Evolutionary conservation across 2,329 filamentous ascomycete species (phyloP).

Genomic region (Aureobasidium sp.): DNA sequence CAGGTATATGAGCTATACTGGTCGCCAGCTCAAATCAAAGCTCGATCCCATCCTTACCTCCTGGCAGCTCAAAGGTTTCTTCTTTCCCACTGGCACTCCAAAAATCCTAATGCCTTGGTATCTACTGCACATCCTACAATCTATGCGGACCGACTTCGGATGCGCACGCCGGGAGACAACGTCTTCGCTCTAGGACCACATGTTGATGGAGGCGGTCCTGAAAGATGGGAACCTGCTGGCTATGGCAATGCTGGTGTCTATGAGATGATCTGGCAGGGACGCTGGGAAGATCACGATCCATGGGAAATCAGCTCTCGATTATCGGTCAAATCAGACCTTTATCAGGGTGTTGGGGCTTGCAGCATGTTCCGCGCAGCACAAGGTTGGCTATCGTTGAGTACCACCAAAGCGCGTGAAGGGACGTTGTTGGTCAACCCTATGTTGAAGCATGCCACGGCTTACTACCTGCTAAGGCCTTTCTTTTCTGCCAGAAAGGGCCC

Average conservation of each 20-base stretch:
- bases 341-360: constrained; percentile 74
- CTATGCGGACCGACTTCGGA: constrained; percentile 44
- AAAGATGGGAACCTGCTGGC: constrained; percentile 51
- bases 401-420: constrained; percentile 64
- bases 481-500: constrained; percentile 53
- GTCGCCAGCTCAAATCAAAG: constrained; percentile 41
- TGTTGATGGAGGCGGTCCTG: constrained; percentile 42
- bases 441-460: constrained; percentile 66
- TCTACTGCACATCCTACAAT: constrained; percentile 39
- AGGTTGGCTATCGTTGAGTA: constrained; percentile 77
- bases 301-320: constrained; percentile 70
- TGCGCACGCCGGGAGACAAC: constrained; percentile 49
- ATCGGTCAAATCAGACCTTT: constrained; percentile 62
- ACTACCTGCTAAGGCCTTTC: constrained; percentile 76
- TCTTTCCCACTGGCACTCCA: constrained; percentile 43
- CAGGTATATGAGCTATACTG: constrained; percentile 47
- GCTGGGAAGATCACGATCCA: constrained; percentile 74
- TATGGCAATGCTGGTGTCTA: constrained; percentile 62
- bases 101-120: constrained; percentile 34
- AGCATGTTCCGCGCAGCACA: constrained; percentile 83
- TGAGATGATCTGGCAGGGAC: constrained; percentile 61
- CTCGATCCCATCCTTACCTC: constrained; percentile 41
- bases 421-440: constrained; percentile 77
- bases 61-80: constrained; percentile 41
- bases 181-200: constrained; percentile 49